phyloP scores from a whole-genome alignment of 164 flowering plant genomes.

The Vitis riparia region DNA sequence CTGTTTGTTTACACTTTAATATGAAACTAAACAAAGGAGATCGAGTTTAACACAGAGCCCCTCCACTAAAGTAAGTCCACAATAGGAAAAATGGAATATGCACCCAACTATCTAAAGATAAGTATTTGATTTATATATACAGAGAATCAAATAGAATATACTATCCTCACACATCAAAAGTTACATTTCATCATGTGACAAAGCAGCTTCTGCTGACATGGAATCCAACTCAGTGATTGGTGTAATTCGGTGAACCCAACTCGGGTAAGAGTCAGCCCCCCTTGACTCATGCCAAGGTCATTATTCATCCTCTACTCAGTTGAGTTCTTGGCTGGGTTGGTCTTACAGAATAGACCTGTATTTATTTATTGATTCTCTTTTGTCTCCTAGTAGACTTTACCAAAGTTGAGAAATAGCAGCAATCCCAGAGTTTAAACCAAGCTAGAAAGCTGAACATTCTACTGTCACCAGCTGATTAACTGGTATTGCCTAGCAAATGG shows the following conservation, averaged over 20 bases:
- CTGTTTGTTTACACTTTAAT: not conserved
- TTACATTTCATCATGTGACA: not conserved
- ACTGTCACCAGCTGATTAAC: not conserved
- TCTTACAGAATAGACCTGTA: too few relatives aligned
- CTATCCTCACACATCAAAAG: too few relatives aligned
- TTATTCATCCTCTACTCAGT: too few relatives aligned
- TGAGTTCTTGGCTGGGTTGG: too few relatives aligned
- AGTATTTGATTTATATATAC: not conserved
- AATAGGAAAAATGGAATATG: not conserved
- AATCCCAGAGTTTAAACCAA: not conserved
- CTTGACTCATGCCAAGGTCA: too few relatives aligned
- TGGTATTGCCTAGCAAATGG: too few relatives aligned
- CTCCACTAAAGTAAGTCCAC: not conserved
- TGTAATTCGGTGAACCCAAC: too few relatives aligned
- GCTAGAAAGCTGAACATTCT: not conserved
- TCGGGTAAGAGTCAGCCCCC: too few relatives aligned
- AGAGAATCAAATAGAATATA: constrained; percentile 8
- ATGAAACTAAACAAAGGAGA: not conserved
- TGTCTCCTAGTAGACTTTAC: not conserved
- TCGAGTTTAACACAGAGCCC: not conserved
- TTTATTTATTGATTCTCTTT: not conserved
- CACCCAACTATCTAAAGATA: not conserved
- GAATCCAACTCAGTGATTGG: too few relatives aligned
- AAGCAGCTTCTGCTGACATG: not conserved
- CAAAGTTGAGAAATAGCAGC: not conserved